Evolutionary conservation across 2,329 filamentous ascomycete genomes (phyloP).

Genomic region (Colletotrichum sp.): DNA sequence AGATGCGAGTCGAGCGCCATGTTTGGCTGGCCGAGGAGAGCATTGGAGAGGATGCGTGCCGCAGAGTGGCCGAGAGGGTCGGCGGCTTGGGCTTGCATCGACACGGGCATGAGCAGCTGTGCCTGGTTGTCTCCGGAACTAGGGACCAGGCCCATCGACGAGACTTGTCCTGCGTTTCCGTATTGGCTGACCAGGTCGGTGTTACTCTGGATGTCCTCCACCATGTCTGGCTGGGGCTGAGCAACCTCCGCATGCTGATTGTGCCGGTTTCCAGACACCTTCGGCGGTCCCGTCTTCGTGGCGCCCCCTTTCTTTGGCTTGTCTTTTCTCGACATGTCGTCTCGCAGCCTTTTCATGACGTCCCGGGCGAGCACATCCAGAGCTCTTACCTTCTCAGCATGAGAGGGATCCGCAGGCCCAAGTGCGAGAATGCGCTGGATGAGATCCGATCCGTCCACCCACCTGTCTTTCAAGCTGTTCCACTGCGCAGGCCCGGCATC

Average conservation of each 20-base stretch:
- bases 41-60: slow-evolving; percentile 5
- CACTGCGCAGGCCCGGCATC: slow-evolving; percentile 75
- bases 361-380: slow-evolving; percentile 76
- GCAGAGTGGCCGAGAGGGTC: slow-evolving; percentile 7
- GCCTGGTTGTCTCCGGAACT: slow-evolving; percentile 1
- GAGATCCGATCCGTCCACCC: slow-evolving; percentile 64
- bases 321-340: slow-evolving; percentile 66
- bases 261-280: neutral
- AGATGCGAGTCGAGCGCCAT: slow-evolving; percentile 39
- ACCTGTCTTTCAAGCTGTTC: slow-evolving; percentile 71
- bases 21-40: slow-evolving; percentile 8
- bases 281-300: neutral
- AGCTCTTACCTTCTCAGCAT: slow-evolving; percentile 64
- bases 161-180: slow-evolving; percentile 9
- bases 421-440: slow-evolving; percentile 60
- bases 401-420: slow-evolving; percentile 55
- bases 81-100: slow-evolving; percentile 14
- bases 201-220: neutral
- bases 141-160: slow-evolving; percentile 11
- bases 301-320: slow-evolving; percentile 27
- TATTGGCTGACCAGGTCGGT: slow-evolving; percentile 1
- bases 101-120: slow-evolving; percentile 13
- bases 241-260: neutral
- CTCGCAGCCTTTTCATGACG: slow-evolving; percentile 77
- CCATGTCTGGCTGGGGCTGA: slow-evolving; percentile 17